Percentiles rank a stretch among this genome's conserved stretches.
Evolutionary conservation across 176 grass and related monocot species (phyloP).

Genomic region (Aegilops umbellulata): DNA sequence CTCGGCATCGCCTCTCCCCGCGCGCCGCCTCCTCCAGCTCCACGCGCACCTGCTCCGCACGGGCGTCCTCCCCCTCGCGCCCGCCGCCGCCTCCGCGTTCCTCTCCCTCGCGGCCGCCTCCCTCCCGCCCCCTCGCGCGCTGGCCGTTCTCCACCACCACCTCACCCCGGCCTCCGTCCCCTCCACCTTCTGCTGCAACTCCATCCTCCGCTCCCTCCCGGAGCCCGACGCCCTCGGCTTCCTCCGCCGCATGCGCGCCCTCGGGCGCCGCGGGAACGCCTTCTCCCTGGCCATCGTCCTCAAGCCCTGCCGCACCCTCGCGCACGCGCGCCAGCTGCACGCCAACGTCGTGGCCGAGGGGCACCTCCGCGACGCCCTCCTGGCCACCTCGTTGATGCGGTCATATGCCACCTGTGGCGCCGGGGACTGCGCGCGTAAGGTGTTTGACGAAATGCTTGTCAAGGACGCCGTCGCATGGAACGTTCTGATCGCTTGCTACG

Average conservation of each 20-base stretch:
- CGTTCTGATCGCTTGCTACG: slow-evolving; percentile 52
- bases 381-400: slow-evolving; percentile 34
- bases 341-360: slow-evolving; percentile 35
- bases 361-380: slow-evolving; percentile 4
- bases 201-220: slow-evolving; percentile 39
- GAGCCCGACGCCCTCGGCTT: slow-evolving; percentile 35
- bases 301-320: slow-evolving; percentile 13
- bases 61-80: slow-evolving; percentile 10
- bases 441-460: slow-evolving; percentile 52
- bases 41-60: slow-evolving; percentile 55
- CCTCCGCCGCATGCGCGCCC: slow-evolving; percentile 43
- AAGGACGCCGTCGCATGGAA: slow-evolving; percentile 61
- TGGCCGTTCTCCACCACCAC: slow-evolving; percentile 37
- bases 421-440: neutral
- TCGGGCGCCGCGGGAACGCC: slow-evolving; percentile 60
- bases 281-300: slow-evolving; percentile 67
- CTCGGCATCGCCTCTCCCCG: neutral
- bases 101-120: slow-evolving; percentile 37
- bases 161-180: slow-evolving; percentile 22
- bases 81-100: slow-evolving; percentile 37
- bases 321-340: slow-evolving; percentile 49
- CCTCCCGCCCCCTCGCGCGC: slow-evolving; percentile 9
- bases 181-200: slow-evolving; percentile 58
- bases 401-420: neutral
- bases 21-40: slow-evolving; percentile 42